Percentiles rank a stretch among this genome's conserved stretches.
phyloP scores from a whole-genome alignment of 352 stramenopile genomes.

The Thalassiosira oceanica region DNA sequence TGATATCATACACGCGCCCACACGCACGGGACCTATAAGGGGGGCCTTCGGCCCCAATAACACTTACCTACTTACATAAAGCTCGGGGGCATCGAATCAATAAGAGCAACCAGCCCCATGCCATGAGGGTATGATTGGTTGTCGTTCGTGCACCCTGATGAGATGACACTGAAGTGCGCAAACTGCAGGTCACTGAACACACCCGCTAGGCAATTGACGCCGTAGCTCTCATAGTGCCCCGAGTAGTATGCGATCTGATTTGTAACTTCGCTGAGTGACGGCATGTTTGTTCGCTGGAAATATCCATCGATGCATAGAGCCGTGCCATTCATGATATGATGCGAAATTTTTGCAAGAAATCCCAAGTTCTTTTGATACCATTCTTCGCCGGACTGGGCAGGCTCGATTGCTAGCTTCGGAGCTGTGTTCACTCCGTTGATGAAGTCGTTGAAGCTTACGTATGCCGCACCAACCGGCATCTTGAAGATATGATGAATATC shows the following conservation, averaged over 20 bases:
- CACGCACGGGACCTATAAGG: no score
- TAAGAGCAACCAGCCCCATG: neutral
- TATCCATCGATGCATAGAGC: conserved; percentile 31
- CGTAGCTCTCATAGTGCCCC: conserved; percentile 42
- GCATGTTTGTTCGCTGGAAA: conserved; percentile 22
- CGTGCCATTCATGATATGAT: conserved; percentile 9
- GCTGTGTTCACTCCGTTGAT: conserved; percentile 15
- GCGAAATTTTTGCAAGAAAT: neutral
- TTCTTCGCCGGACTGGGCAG: conserved; percentile 1
- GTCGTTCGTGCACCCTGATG: conserved; percentile 35
- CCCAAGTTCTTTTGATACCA: conserved; percentile 5
- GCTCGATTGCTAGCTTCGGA: conserved; percentile 12
- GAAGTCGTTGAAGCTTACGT: conserved; percentile 13
- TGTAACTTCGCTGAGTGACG: conserved; percentile 11
- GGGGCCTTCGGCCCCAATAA: conserved; percentile 14
- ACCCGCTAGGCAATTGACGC: conserved; percentile 29
- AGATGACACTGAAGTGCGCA: conserved; percentile 20
- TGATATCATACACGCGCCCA: conserved; percentile 5
- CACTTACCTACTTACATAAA: no score
- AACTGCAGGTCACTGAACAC: conserved; percentile 23
- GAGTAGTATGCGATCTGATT: conserved; percentile 43
- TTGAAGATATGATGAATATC: conserved; percentile 7
- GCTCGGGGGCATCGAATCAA: conserved; percentile 2
- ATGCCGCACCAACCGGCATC: neutral
- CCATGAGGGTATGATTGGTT: conserved; percentile 6